phyloP scores from a whole-genome alignment of 2,329 filamentous ascomycete genomes.

The Aspergillus udagawae region DNA sequence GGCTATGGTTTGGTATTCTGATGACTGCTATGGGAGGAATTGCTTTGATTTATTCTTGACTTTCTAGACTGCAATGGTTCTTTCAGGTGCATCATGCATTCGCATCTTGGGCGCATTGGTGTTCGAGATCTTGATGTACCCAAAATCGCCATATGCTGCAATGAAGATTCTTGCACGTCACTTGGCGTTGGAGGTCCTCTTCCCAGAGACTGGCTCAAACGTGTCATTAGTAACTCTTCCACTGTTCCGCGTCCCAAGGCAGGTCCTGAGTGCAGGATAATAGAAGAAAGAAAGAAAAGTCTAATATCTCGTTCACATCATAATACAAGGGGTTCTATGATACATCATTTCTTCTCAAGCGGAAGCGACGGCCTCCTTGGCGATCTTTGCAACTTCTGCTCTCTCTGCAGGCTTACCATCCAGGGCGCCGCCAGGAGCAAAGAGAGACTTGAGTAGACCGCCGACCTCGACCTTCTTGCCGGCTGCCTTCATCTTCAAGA shows the following conservation, averaged over 20 bases:
- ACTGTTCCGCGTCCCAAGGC: background rate
- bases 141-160: background rate
- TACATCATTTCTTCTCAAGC: slow-evolving; percentile 15
- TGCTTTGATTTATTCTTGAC: slow-evolving; percentile 32
- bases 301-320: slow-evolving; percentile 8
- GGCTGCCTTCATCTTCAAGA: slow-evolving; percentile 32
- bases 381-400: slow-evolving; percentile 38
- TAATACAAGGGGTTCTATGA: slow-evolving; percentile 18
- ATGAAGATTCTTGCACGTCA: background rate
- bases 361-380: slow-evolving; percentile 32
- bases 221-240: background rate
- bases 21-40: slow-evolving; percentile 44
- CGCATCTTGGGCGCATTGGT: slow-evolving; percentile 1
- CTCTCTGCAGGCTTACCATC: slow-evolving; percentile 43
- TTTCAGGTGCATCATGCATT: background rate
- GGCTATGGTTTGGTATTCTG: slow-evolving; percentile 48
- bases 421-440: slow-evolving; percentile 39
- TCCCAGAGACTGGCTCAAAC: background rate
- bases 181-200: slow-evolving; percentile 2
- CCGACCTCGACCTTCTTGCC: slow-evolving; percentile 37
- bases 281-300: background rate
- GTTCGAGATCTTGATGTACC: background rate
- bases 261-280: background rate
- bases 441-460: slow-evolving; percentile 39
- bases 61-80: background rate